Conservation (phyloP, 2,329 filamentous ascomycete genomes). For the Blastomyces silverae region DNA sequence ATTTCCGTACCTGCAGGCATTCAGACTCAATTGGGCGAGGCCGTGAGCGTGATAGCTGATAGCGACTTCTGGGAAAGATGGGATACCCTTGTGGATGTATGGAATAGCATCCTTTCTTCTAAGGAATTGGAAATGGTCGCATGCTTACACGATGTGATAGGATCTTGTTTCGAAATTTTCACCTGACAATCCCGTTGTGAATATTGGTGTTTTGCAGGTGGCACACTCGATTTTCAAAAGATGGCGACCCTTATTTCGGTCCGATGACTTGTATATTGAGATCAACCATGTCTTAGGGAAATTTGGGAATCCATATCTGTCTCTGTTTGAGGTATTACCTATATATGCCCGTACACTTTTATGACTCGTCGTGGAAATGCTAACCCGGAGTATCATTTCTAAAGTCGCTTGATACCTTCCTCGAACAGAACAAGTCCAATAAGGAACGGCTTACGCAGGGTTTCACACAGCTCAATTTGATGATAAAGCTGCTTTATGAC, state of each 20-base stretch:
- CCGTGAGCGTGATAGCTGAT: constrained; percentile 94
- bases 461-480: constrained; percentile 77
- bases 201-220: constrained; percentile 91
- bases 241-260: constrained; percentile 90
- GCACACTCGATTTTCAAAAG: constrained; percentile 96
- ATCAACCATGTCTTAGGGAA: constrained; percentile 90
- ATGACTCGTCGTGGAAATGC: constrained; percentile 4
- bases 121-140: neutral
- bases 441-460: constrained; percentile 66
- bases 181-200: constrained; percentile 70
- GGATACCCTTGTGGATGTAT: constrained; percentile 85
- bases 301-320: constrained; percentile 77
- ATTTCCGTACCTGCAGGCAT: constrained; percentile 80
- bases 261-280: constrained; percentile 86
- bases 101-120: constrained; percentile 22
- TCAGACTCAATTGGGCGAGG: constrained; percentile 90
- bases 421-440: constrained; percentile 69
- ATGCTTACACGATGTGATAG: constrained; percentile 33
- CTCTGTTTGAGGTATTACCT: constrained; percentile 60
- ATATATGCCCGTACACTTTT: constrained; percentile 21
- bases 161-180: constrained; percentile 87
- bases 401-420: constrained; percentile 47
- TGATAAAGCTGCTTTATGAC: constrained; percentile 90
- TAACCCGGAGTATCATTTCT: constrained; percentile 11
- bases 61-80: constrained; percentile 95